phyloP scores from a whole-genome alignment of 805 yeast genomes.

The Sugiyamaella marilandica region DNA sequence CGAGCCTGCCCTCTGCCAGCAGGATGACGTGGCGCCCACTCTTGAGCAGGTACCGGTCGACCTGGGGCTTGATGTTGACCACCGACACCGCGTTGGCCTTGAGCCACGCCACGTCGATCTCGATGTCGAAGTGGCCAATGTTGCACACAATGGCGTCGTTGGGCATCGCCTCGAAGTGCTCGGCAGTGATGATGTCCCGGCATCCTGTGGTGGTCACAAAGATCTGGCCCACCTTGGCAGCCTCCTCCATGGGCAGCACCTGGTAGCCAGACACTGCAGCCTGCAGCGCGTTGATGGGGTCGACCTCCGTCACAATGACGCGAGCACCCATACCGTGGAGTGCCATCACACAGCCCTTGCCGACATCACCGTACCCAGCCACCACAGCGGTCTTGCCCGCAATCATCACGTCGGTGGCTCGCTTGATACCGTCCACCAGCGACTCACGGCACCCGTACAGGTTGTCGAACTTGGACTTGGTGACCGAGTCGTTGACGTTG shows the following conservation, averaged over 20 bases:
- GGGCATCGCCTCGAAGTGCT: slow-evolving; percentile 89
- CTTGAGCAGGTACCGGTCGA: slow-evolving; percentile 89
- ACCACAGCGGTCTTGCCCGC: slow-evolving; percentile 99
- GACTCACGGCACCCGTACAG: slow-evolving; percentile 99
- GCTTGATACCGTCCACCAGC: slow-evolving; percentile 95
- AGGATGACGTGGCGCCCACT: slow-evolving; percentile 91
- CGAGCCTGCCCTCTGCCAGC: slow-evolving; percentile 98
- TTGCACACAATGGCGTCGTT: slow-evolving; percentile 99
- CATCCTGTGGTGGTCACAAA: slow-evolving; percentile 99
- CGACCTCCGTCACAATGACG: slow-evolving; percentile 94
- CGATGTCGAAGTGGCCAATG: slow-evolving; percentile 99
- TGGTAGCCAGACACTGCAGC: slow-evolving; percentile 99
- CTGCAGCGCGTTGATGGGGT: slow-evolving; percentile 98
- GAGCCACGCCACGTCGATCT: slow-evolving; percentile 98
- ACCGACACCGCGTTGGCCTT: slow-evolving; percentile 89
- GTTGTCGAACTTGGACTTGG: slow-evolving; percentile 99
- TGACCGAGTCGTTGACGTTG: slow-evolving; percentile 97
- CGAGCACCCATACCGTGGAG: slow-evolving; percentile 99
- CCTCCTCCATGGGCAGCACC: slow-evolving; percentile 93
- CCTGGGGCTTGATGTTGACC: slow-evolving; percentile 98
- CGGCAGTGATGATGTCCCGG: slow-evolving; percentile 92
- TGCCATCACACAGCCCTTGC: slow-evolving; percentile 99
- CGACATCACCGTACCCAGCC: slow-evolving; percentile 99
- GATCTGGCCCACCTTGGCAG: slow-evolving; percentile 88
- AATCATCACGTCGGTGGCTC: slow-evolving; percentile 99